These are phyloP conservation scores for Hymenoscyphus linearis DNA, from an alignment of 2,329 filamentous ascomycete genomes.

Conservation along the genomic window DNA sequence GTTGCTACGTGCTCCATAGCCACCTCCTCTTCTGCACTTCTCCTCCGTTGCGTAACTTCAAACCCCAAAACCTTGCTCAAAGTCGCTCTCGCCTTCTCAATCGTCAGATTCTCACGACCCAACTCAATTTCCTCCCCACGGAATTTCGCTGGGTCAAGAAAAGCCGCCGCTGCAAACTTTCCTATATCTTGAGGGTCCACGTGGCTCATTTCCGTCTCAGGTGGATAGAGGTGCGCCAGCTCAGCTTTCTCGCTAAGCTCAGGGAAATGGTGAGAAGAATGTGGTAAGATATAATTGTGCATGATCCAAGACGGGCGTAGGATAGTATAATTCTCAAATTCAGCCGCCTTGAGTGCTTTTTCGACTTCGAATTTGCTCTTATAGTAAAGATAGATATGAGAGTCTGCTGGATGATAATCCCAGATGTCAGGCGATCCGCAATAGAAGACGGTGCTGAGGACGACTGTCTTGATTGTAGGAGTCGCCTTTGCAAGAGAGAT, in stretches of 20 bases:
- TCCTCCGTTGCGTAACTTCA: slow-evolving; percentile 24
- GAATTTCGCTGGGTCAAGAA: slow-evolving; percentile 15
- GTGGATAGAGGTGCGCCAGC: slow-evolving; percentile 9
- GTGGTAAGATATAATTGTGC: slow-evolving; percentile 11
- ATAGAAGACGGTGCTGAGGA: slow-evolving; percentile 10
- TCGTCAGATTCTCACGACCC: slow-evolving; percentile 9
- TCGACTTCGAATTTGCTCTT: slow-evolving; percentile 11
- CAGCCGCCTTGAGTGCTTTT: slow-evolving; percentile 9
- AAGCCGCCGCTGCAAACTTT: slow-evolving; percentile 10
- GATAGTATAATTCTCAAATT: slow-evolving; percentile 13
- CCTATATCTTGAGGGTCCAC: slow-evolving; percentile 11
- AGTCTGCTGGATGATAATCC: slow-evolving; percentile 2
- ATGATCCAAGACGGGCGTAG: slow-evolving; percentile 10
- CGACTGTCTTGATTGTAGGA: slow-evolving; percentile 10
- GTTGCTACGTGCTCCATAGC: slow-evolving; percentile 7
- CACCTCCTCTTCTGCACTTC: slow-evolving; percentile 22
- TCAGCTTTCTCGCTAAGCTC: slow-evolving; percentile 9
- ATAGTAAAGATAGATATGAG: slow-evolving; percentile 8
- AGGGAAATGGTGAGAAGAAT: slow-evolving; percentile 7
- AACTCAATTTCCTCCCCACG: slow-evolving; percentile 11
- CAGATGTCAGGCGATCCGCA: slow-evolving; percentile 2
- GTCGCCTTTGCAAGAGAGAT: slow-evolving; percentile 4
- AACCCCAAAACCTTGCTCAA: slow-evolving; percentile 31
- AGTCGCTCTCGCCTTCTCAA: slow-evolving; percentile 25
- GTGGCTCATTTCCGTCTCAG: slow-evolving; percentile 7